Evolutionary conservation across 2,329 filamentous ascomycete species (phyloP).

Genomic region (Diaporthe sp.): DNA sequence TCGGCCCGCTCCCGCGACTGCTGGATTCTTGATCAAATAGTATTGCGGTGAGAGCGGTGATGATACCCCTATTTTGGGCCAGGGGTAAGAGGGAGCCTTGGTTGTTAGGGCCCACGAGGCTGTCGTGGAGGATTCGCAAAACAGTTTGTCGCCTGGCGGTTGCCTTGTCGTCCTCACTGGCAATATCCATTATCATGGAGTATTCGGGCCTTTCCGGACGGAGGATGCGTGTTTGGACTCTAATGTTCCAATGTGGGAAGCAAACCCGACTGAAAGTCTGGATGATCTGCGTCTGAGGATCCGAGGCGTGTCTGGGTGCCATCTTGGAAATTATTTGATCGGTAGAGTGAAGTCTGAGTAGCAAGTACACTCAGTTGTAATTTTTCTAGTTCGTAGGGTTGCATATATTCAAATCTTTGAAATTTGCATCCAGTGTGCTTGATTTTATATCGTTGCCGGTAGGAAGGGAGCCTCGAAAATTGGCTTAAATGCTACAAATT

Average conservation of each 20-base stretch:
- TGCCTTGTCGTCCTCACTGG: not conserved
- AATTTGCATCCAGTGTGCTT: not conserved
- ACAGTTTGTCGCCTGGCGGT: not conserved
- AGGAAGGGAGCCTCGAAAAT: not conserved
- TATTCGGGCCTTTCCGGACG: slow-evolving; percentile 6
- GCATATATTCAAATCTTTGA: not conserved
- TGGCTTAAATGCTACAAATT: not conserved
- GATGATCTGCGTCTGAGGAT: not conserved
- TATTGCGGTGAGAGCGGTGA: not conserved
- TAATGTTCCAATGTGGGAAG: not conserved
- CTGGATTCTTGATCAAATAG: not conserved
- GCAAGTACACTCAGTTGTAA: too few species aligned
- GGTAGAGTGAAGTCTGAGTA: not conserved
- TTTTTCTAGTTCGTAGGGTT: rapidly evolving
- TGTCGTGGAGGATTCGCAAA: not conserved
- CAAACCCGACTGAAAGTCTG: not conserved
- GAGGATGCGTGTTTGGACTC: not conserved
- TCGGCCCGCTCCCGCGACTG: not conserved
- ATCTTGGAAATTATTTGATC: not conserved
- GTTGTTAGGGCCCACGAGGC: not conserved
- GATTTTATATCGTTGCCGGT: not conserved
- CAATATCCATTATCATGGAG: not conserved
- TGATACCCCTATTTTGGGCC: not conserved
- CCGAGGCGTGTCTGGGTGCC: not conserved
- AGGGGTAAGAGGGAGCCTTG: not conserved